Evolutionary conservation across 129 eudicot genomes (phyloP).

Genomic region (Rutidosis leptorrhynchoides): DNA sequence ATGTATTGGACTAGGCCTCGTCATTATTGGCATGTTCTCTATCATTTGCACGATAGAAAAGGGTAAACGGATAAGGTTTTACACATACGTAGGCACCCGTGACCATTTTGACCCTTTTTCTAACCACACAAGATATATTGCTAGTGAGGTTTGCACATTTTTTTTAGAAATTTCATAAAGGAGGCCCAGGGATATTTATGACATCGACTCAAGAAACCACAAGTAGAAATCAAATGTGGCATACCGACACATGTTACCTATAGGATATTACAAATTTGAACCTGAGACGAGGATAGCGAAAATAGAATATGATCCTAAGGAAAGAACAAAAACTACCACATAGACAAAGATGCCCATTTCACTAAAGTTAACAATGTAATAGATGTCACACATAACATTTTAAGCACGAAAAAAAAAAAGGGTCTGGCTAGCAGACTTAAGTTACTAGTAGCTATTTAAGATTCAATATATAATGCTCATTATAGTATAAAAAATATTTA

Average conservation of each 20-base stretch:
- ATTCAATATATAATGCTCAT: background rate
- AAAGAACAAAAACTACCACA: conserved; percentile 14
- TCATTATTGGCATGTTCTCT: too few relatives aligned
- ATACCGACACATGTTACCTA: background rate
- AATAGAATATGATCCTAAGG: conserved; percentile 21
- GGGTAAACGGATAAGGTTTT: too few relatives aligned
- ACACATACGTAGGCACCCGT: too few relatives aligned
- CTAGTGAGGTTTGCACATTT: too few relatives aligned
- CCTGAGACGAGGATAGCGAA: conserved; percentile 1
- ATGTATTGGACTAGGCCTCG: too few relatives aligned
- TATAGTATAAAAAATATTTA: background rate
- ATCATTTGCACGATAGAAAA: too few relatives aligned
- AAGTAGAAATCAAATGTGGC: background rate
- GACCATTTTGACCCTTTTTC: too few relatives aligned
- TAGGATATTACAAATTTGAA: background rate
- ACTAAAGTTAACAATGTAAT: conserved; percentile 18
- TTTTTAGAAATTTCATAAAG: background rate
- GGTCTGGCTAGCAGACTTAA: background rate
- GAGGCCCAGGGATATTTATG: background rate
- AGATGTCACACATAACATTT: background rate
- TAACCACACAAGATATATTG: too few relatives aligned
- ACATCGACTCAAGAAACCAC: background rate
- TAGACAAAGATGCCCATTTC: conserved; percentile 31
- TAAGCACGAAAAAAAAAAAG: background rate
- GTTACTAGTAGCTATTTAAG: conserved; percentile 10